phyloP scores from a whole-genome alignment of 352 stramenopile species.

The Pythium pyrilobum region DNA sequence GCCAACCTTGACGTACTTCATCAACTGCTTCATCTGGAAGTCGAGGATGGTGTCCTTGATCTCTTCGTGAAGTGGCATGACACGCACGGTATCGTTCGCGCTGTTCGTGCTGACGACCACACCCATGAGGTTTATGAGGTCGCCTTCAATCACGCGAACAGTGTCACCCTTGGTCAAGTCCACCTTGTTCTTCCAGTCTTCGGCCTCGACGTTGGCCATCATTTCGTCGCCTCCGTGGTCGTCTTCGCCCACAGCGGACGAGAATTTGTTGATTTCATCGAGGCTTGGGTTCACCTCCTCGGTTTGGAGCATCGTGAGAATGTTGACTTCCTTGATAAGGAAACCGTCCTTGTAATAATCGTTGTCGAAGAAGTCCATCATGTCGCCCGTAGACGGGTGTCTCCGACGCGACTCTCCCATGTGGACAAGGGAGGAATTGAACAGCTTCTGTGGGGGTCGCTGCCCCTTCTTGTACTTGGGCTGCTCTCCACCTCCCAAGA shows the following conservation, averaged over 20 bases:
- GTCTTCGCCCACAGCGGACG: slow-evolving; percentile 51
- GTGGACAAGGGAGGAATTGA: slow-evolving; percentile 65
- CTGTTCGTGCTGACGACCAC: slow-evolving; percentile 88
- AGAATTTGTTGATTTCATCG: slow-evolving; percentile 89
- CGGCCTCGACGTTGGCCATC: slow-evolving; percentile 62
- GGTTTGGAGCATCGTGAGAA: slow-evolving; percentile 77
- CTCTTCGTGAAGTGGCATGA: slow-evolving; percentile 88
- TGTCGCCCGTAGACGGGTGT: slow-evolving; percentile 65
- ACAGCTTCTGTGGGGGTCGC: slow-evolving; percentile 81
- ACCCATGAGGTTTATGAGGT: slow-evolving; percentile 88
- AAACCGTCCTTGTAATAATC: slow-evolving; percentile 88
- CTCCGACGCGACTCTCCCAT: slow-evolving; percentile 54
- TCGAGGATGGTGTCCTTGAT: slow-evolving; percentile 90
- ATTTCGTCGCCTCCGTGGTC: slow-evolving; percentile 65
- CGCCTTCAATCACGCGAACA: slow-evolving; percentile 83
- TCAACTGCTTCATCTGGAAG: slow-evolving; percentile 86
- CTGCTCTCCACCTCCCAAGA: slow-evolving; percentile 65
- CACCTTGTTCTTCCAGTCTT: slow-evolving; percentile 88
- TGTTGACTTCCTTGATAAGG: slow-evolving; percentile 85
- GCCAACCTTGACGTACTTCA: slow-evolving; percentile 90
- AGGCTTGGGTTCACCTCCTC: slow-evolving; percentile 84
- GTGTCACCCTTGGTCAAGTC: slow-evolving; percentile 88
- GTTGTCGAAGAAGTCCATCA: slow-evolving; percentile 88
- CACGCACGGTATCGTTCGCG: slow-evolving; percentile 80
- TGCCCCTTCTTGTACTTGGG: slow-evolving; percentile 89